Conservation (phyloP, 306 rosid genomes). For the Fragaria vesca region DNA sequence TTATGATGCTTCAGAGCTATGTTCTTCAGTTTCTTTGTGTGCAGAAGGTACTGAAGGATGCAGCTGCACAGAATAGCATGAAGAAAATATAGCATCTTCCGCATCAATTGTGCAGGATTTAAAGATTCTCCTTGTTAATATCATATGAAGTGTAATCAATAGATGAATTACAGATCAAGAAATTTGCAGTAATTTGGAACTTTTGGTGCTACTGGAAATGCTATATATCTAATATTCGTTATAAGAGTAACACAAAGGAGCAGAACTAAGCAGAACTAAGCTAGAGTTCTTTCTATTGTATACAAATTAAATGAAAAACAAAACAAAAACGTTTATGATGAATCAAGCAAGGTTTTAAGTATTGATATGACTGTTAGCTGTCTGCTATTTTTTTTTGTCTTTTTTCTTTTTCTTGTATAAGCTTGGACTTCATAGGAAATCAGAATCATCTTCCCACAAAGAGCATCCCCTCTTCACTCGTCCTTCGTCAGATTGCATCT, state of each 20-base stretch:
- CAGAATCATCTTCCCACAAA: slow-evolving; percentile 19
- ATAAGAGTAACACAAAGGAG: not conserved
- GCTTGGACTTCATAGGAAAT: not conserved
- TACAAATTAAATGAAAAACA: not conserved
- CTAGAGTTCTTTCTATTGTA: not conserved
- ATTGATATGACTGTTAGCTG: not conserved
- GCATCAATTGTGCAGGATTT: slow-evolving; percentile 10
- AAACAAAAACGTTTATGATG: not conserved
- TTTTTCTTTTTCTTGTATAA: not conserved
- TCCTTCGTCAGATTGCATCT: slow-evolving; percentile 13
- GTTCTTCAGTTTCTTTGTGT: slow-evolving; percentile 70
- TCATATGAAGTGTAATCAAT: not conserved
- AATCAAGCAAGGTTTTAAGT: not conserved
- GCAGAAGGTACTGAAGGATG: slow-evolving; percentile 59
- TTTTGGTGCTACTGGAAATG: not conserved
- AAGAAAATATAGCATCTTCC: slow-evolving; percentile 38
- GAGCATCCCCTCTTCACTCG: slow-evolving; percentile 12
- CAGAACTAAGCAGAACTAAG: not conserved
- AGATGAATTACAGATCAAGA: not conserved
- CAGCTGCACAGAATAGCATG: slow-evolving; percentile 35
- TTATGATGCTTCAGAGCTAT: slow-evolving; percentile 60
- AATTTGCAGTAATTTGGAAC: not conserved
- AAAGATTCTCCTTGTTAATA: slow-evolving; percentile 11
- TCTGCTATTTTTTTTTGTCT: not conserved
- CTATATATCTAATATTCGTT: not conserved